Base-by-base conservation (phyloP, 2,329 filamentous ascomycete genomes). In the Verticillium nubilum region DNA sequence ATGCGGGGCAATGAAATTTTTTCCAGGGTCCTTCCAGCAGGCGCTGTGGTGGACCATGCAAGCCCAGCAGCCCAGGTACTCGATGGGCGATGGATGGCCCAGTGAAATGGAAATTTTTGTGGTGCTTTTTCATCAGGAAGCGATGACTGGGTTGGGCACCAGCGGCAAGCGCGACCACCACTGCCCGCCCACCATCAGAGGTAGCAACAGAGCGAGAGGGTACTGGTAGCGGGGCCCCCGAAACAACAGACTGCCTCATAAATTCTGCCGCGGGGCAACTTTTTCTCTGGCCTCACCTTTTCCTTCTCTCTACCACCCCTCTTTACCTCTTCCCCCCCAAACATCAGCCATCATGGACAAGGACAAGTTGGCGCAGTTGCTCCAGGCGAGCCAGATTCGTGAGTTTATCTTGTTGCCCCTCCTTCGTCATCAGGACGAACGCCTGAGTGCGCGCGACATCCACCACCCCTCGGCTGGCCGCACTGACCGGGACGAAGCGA, bases 351-450 rank as follows among this genome's bases (percentile, higher is more conserved):
- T 60, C 60, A 78, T 78, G 76, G 76, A 78, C 66, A 78, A 77
- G 70, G 87, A 91, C 75, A 86, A 90, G 78, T 92, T 97, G 73
- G 84, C 95, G 67, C 84, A 89, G 80, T 86, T 97, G 78, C 86
- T 97, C 73, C 86, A 95, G 83, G 88, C 90, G 78, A 87, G 94
- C 69, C 85, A 96, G 77, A 87, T 92, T 74, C 92, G 91, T 47
- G 42, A 47, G 42, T 47, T 4, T 25, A n/a, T 47, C 42, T 5
- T 25, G 6, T 9, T 23, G 5, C 19, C 57, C 59, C 53, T 57
- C 61, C 59, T 56, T 54, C 9, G n/a, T 25, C 19, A 12, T n/a
- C 9, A 23, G n/a, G 42, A 47, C 19, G 42, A 47, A 23, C n/a
- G 42, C n/a, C 19, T 23, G 42, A n/a, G 42, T 10, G 42, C 42